Conservation (phyloP, 2,329 filamentous ascomycete genomes). For the Paraconiothyrium brasiliense region DNA sequence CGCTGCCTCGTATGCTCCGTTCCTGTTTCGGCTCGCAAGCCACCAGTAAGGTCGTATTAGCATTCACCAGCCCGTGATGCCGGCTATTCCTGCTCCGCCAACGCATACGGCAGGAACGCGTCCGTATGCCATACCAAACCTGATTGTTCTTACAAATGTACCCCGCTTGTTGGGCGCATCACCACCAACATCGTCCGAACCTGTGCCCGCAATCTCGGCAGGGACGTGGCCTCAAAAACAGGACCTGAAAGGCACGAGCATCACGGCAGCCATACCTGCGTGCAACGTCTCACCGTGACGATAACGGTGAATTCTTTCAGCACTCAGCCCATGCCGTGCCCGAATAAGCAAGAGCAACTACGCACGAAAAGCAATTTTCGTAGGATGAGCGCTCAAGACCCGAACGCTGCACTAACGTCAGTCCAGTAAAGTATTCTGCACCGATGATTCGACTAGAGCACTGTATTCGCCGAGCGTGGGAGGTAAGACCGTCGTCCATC, state of each 20-base stretch:
- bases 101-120: constrained; percentile 4
- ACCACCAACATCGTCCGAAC: constrained; percentile 9
- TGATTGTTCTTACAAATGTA: constrained; percentile 2
- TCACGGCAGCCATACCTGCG: constrained; percentile 2
- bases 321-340: constrained; percentile 10
- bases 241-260: background rate
- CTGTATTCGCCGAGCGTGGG: background rate
- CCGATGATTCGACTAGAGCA: too few relatives aligned
- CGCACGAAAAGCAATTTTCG: constrained; percentile 3
- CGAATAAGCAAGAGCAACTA: constrained; percentile 2
- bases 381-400: background rate
- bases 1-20: constrained; percentile 10
- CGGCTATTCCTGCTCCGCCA: constrained; percentile 8
- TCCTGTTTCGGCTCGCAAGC: constrained; percentile 21
- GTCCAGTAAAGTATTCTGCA: background rate
- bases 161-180: constrained; percentile 12
- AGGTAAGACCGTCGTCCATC: background rate
- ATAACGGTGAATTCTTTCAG: background rate
- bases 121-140: background rate
- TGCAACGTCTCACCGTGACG: background rate
- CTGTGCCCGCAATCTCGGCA: constrained; percentile 1
- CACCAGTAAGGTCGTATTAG: constrained; percentile 22
- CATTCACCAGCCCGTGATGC: constrained; percentile 22
- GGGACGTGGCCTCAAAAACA: background rate
- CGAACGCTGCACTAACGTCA: background rate